Percentiles rank a stretch among this genome's conserved stretches.
Evolutionary conservation across 805 yeast genomes (phyloP).

Genomic region (Candida ascalaphidarum): DNA sequence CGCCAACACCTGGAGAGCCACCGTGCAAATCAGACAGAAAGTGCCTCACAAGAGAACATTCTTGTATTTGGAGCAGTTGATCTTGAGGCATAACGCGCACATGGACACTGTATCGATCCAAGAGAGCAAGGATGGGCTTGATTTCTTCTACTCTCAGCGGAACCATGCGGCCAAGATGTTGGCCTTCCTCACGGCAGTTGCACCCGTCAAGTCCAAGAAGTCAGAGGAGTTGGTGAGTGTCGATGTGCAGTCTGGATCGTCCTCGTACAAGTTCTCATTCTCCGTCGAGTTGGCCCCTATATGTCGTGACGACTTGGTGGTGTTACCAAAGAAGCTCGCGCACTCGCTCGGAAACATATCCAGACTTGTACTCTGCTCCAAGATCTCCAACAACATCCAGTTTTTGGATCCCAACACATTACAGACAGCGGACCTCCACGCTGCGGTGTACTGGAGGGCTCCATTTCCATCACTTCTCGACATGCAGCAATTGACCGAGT

Average conservation of each 20-base stretch:
- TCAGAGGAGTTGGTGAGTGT: conserved; percentile 88
- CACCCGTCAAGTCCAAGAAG: conserved; percentile 73
- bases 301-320: conserved; percentile 93
- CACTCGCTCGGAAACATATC: conserved; percentile 75
- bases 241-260: conserved; percentile 85
- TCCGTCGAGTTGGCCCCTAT: conserved; percentile 94
- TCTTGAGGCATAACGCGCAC: conserved; percentile 87
- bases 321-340: conserved; percentile 83
- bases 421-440: conserved; percentile 65
- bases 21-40: conserved; percentile 95
- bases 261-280: conserved; percentile 82
- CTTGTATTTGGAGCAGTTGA: conserved; percentile 89
- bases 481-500: conserved; percentile 70
- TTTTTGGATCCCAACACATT: conserved; percentile 79
- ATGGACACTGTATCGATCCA: conserved; percentile 88
- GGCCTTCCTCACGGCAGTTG: conserved; percentile 78
- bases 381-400: conserved; percentile 75
- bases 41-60: conserved; percentile 96
- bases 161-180: conserved; percentile 92
- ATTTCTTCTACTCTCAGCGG: conserved; percentile 81
- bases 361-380: conserved; percentile 76
- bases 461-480: conserved; percentile 76
- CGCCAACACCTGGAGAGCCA: conserved; percentile 96
- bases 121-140: conserved; percentile 90
- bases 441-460: conserved; percentile 70